Conservation (phyloP, 1,284 basidiomycete species). For the Leucoagaricus sp. region DNA sequence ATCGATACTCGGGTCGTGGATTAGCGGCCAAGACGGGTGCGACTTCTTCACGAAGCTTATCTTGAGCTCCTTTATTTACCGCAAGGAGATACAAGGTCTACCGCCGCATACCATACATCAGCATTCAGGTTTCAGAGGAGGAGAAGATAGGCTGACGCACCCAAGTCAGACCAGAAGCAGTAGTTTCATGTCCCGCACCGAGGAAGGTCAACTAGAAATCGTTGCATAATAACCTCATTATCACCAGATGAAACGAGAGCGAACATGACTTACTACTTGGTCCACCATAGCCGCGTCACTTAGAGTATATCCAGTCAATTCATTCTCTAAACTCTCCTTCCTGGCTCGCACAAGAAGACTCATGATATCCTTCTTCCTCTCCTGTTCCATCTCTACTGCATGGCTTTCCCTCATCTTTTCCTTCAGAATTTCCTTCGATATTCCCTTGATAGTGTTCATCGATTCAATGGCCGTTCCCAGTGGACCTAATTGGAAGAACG, state of each 20-base stretch:
- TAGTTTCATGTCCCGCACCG: conserved; percentile 54
- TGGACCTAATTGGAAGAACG: conserved; percentile 28
- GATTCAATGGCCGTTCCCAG: conserved; percentile 35
- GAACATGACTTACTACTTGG: conserved; percentile 40
- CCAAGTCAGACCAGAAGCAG: conserved; percentile 50
- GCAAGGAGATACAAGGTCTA: conserved; percentile 42
- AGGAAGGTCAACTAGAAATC: conserved; percentile 57
- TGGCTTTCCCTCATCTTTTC: conserved; percentile 40
- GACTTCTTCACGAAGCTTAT: conserved; percentile 44
- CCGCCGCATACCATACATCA: neutral
- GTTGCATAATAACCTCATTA: neutral
- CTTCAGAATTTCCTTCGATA: conserved; percentile 41
- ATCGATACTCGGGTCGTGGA: conserved; percentile 44
- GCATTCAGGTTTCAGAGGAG: neutral
- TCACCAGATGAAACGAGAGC: neutral
- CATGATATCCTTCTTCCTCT: conserved; percentile 51
- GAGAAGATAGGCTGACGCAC: conserved; percentile 24
- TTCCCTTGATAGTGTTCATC: conserved; percentile 41
- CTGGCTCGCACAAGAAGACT: conserved; percentile 46
- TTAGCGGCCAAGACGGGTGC: conserved; percentile 35
- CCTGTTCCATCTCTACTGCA: conserved; percentile 34
- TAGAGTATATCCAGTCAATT: conserved; percentile 38
- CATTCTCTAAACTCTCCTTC: conserved; percentile 32
- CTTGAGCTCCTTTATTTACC: conserved; percentile 35
- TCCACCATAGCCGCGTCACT: conserved; percentile 50